Evolutionary conservation across 2,329 filamentous ascomycete species (phyloP).

Genomic region (Scorias spongiosa): DNA sequence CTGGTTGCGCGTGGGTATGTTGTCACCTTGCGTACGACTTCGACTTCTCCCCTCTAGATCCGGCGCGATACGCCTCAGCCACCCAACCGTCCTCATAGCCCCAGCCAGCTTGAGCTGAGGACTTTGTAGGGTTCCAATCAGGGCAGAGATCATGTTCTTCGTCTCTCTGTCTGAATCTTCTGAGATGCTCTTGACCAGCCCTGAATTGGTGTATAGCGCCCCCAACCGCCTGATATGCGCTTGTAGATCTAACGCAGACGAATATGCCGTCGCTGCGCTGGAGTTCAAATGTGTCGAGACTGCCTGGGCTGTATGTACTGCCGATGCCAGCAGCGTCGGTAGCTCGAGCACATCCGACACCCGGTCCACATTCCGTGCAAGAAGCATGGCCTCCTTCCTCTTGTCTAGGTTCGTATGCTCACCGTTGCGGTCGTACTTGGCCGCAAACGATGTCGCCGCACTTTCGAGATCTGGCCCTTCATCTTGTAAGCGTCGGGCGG

Average conservation of each 20-base stretch:
- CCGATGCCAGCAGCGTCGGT: conserved; percentile 68
- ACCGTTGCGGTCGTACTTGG: conserved; percentile 61
- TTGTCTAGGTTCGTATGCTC: conserved; percentile 49
- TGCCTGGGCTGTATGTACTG: conserved; percentile 43
- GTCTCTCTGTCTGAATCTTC: conserved; percentile 73
- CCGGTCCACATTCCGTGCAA: conserved; percentile 76
- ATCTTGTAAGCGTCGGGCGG: conserved; percentile 51
- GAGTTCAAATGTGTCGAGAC: conserved; percentile 32
- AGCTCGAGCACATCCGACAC: conserved; percentile 84
- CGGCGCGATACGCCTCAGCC: conserved; percentile 73
- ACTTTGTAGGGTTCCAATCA: conserved; percentile 61
- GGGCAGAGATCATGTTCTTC: conserved; percentile 71
- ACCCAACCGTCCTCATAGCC: conserved; percentile 80
- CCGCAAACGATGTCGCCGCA: conserved; percentile 64
- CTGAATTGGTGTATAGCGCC: conserved; percentile 65
- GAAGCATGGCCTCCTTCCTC: conserved; percentile 63
- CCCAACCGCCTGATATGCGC: conserved; percentile 83
- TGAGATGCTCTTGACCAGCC: conserved; percentile 57
- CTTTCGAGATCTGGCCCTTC: conserved; percentile 66
- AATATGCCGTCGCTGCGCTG: conserved; percentile 46
- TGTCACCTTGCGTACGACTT: conserved; percentile 10
- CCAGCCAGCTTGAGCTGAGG: conserved; percentile 75
- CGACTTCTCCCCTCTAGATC: conserved; percentile 44
- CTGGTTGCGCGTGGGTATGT: conserved; percentile 9
- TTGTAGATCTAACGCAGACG: conserved; percentile 77